Evolutionary conservation across 2,329 filamentous ascomycete genomes (phyloP), one percentile per base, ranked within the genome.

Genomic region (Chaetomiaceae sp.): DNA sequence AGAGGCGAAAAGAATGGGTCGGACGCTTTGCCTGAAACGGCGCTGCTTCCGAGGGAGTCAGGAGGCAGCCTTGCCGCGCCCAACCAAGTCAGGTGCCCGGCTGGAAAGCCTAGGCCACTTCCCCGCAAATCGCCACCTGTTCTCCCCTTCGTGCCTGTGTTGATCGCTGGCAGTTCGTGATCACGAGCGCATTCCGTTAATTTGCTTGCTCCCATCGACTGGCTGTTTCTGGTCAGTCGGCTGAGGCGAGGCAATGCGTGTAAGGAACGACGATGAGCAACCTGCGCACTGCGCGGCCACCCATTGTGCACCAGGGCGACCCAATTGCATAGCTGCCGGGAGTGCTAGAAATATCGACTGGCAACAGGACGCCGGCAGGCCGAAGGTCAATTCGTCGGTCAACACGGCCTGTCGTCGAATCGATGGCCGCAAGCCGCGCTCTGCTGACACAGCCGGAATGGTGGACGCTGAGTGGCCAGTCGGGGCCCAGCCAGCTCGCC

Each of bases 121-220:
- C 62, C 62, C 62, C 62, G 58, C 62, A 62, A 61, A 58, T 61
- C 51, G 61, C 59, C 62, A 61, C 61, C 52, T 32, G 5, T 21
- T 43, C 38, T 49, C 51, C 54, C 42, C 36, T 54, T 42, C 46
- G 40, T 20, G 42, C 33, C 21, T 42, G 48, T 53, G 50, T 27
- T 42, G 51, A 40, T 53, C 49, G 59, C 46, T 51, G 53, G 48
- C 56, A 48, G 29, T 46, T 45, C 53, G 45, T 61, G 60, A 60
- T 58, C 61, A 61, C 58, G 55, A 58, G 59, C 53, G 5, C 49
- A 37, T 23, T 30, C 32, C 25, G 27, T 46, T 40, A 53, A n/a
- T n/a, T 57, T 57, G 52, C 49, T 44, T 33, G 41, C 33, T 50
- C 25, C 16, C 13, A 14, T 10, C 32, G 29, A 41, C 34, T 44